These are phyloP conservation scores for Ophiobolus disseminans DNA, from an alignment of 2,329 filamentous ascomycete genomes.

Conservation along the genomic window DNA sequence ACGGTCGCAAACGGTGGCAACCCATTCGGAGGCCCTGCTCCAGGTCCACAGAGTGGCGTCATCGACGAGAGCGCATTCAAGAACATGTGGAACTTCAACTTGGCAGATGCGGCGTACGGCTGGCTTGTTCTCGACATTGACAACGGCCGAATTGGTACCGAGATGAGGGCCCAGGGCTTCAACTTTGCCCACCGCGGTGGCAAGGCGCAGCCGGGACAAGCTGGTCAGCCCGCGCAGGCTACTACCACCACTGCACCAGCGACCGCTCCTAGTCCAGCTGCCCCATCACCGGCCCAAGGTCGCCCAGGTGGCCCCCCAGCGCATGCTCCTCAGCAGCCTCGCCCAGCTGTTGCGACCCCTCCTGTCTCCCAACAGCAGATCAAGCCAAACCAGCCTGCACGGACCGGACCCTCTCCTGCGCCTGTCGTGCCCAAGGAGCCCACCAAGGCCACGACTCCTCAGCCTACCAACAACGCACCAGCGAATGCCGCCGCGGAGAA, in stretches of 20 bases:
- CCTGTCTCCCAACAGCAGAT: slow-evolving; percentile 50
- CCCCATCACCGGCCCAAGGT: slow-evolving; percentile 43
- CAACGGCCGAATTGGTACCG: slow-evolving; percentile 92
- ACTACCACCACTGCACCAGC: slow-evolving; percentile 43
- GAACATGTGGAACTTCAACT: slow-evolving; percentile 99
- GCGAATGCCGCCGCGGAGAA: slow-evolving; percentile 49
- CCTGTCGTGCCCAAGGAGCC: slow-evolving; percentile 51
- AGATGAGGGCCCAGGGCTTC: slow-evolving; percentile 98
- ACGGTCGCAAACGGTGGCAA: slow-evolving; percentile 93
- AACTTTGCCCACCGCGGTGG: slow-evolving; percentile 96
- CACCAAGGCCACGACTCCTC: slow-evolving; percentile 59
- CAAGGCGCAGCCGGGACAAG: slow-evolving; percentile 62
- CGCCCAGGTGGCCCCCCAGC: slow-evolving; percentile 40
- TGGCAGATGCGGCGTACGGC: slow-evolving; percentile 96
- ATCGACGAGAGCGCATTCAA: slow-evolving; percentile 99
- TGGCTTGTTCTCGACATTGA: slow-evolving; percentile 96
- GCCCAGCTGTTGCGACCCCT: slow-evolving; percentile 41
- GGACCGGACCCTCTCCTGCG: slow-evolving; percentile 52
- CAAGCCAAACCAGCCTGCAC: slow-evolving; percentile 47
- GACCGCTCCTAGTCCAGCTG: slow-evolving; percentile 48
- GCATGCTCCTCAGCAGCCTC: slow-evolving; percentile 43
- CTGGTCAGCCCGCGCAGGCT: slow-evolving; percentile 46
- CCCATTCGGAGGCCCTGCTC: slow-evolving; percentile 87
- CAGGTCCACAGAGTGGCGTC: slow-evolving; percentile 78
- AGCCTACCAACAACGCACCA: slow-evolving; percentile 49